These are phyloP conservation scores for Nemania bipapillata DNA, from an alignment of 2,329 filamentous ascomycete genomes.

Conservation along the genomic window DNA sequence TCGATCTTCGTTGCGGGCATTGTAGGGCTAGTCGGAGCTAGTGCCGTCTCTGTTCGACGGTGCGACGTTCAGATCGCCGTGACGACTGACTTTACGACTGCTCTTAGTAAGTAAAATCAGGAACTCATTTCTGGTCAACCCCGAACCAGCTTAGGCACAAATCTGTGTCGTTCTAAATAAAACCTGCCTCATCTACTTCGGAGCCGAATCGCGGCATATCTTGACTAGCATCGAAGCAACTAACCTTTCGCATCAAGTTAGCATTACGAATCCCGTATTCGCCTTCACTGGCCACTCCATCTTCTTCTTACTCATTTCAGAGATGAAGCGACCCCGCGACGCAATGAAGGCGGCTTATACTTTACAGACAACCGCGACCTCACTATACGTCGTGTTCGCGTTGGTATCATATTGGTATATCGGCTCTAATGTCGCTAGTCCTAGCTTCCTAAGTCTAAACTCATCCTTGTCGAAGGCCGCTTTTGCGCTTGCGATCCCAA, in stretches of 20 bases:
- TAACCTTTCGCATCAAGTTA: conserved; percentile 43
- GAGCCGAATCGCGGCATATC: background rate
- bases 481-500: conserved; percentile 63
- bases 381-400: conserved; percentile 63
- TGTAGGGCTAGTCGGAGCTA: conserved; percentile 63
- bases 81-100: conserved; percentile 56
- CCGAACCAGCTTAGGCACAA: background rate
- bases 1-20: conserved; percentile 63
- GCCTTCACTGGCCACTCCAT: conserved; percentile 65
- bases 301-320: conserved; percentile 65
- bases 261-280: conserved; percentile 64
- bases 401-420: conserved; percentile 63
- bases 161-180: background rate
- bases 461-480: conserved; percentile 61
- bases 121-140: background rate
- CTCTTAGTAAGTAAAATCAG: conserved; percentile 50
- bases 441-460: conserved; percentile 60
- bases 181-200: background rate
- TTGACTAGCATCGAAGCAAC: background rate
- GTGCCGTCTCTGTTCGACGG: conserved; percentile 54
- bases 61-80: conserved; percentile 54
- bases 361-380: conserved; percentile 62
- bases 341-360: conserved; percentile 63
- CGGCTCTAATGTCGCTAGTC: conserved; percentile 58
- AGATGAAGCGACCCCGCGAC: conserved; percentile 63